phyloP scores from a whole-genome alignment of 192 early-diverging fungal species.

The Obelidium mucronatum region DNA sequence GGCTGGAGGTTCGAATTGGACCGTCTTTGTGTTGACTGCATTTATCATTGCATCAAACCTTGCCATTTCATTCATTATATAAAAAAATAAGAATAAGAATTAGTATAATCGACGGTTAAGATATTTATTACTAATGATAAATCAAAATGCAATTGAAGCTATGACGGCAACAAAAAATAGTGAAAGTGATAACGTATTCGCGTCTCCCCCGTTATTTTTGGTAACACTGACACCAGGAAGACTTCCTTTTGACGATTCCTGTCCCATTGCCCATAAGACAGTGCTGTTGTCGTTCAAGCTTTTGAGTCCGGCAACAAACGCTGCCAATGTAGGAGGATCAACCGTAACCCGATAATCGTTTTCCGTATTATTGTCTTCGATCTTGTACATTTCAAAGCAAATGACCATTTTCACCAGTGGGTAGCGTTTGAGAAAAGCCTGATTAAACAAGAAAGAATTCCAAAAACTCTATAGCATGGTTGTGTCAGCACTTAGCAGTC shows the following conservation, averaged over 20 bases:
- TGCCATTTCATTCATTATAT: not conserved
- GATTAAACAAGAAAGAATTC: constrained; percentile 36
- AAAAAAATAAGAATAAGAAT: not conserved
- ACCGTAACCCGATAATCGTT: constrained; percentile 32
- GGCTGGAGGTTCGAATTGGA: constrained; percentile 22
- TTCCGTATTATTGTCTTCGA: constrained; percentile 1
- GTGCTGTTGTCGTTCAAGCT: not conserved
- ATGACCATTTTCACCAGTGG: constrained; percentile 32
- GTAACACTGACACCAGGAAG: too few species aligned
- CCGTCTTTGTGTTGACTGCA: constrained; percentile 22
- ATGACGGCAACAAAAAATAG: not conserved
- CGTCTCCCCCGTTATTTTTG: not conserved
- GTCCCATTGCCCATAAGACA: constrained; percentile 13
- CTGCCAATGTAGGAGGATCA: constrained; percentile 10
- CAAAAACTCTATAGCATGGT: constrained; percentile 34
- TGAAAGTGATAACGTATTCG: not conserved
- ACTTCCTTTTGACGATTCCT: too few species aligned
- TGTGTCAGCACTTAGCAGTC: too few species aligned
- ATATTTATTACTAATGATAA: too few species aligned
- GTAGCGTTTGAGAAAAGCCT: constrained; percentile 4
- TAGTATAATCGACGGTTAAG: too few species aligned
- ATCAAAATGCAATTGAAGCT: constrained; percentile 1
- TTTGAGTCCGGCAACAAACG: constrained; percentile 8
- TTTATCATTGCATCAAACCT: not conserved
- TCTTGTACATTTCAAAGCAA: constrained; percentile 36